These are phyloP conservation scores for Botrytis tulipae DNA, from an alignment of 2,329 filamentous ascomycete genomes.

Conservation along the genomic window DNA sequence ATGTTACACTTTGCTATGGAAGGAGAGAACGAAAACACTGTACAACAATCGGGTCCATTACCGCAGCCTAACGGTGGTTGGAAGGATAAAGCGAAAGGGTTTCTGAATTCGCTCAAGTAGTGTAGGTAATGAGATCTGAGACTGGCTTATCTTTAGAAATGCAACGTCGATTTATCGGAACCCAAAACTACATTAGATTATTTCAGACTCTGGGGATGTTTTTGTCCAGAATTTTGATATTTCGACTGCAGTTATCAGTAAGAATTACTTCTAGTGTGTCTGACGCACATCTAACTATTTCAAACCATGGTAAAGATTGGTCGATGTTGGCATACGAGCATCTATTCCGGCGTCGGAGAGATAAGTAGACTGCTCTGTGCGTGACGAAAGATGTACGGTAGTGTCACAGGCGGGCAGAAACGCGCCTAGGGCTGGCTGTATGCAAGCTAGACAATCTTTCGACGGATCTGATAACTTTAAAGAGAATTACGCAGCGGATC, in stretches of 20 bases:
- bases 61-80: background rate
- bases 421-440: background rate
- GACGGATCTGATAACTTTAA: background rate
- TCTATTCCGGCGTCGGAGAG: background rate
- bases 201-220: background rate
- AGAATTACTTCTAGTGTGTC: background rate
- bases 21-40: background rate
- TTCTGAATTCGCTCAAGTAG: background rate
- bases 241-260: background rate
- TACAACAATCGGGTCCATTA: background rate
- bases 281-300: background rate
- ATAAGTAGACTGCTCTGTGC: background rate
- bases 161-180: background rate
- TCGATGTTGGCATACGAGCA: background rate
- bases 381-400: background rate
- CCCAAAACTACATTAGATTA: background rate
- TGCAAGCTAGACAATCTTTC: background rate
- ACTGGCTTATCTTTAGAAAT: background rate
- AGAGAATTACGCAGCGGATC: background rate
- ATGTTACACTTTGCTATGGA: constrained; percentile 1
- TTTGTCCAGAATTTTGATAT: background rate
- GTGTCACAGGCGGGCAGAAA: background rate
- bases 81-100: background rate
- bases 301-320: background rate
- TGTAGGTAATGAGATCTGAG: too few species aligned